Percentiles rank a stretch among this genome's conserved stretches.
Conservation (phyloP, 179 eudicot species). For the Corrigiola litoralis region DNA sequence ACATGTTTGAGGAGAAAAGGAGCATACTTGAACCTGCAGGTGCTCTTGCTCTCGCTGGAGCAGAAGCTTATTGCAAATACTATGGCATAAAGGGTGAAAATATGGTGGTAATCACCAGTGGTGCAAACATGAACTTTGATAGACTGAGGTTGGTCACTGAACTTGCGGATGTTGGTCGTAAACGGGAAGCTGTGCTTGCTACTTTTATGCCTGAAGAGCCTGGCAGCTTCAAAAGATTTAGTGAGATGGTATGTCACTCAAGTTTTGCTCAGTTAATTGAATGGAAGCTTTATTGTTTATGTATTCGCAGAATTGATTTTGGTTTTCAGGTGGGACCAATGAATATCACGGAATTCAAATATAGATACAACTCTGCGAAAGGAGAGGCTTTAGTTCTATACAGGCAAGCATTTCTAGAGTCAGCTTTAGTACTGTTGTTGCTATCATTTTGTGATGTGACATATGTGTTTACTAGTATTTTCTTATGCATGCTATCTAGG, state of each 20-base stretch:
- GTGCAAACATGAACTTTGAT: constrained; percentile 98
- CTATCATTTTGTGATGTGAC: neutral
- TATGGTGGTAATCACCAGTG: constrained; percentile 84
- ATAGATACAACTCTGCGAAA: constrained; percentile 57
- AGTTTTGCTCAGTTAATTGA: neutral
- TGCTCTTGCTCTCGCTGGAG: constrained; percentile 98
- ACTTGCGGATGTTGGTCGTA: constrained; percentile 96
- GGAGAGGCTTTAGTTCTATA: constrained; percentile 71
- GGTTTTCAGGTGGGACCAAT: constrained; percentile 80
- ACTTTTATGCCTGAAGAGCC: constrained; percentile 86
- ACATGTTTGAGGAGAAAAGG: constrained; percentile 99
- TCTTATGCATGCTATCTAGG: no score
- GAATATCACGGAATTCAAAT: constrained; percentile 94
- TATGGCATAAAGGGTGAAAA: constrained; percentile 83
- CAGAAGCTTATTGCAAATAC: constrained; percentile 96
- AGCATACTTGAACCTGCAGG: constrained; percentile 98
- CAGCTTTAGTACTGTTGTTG: neutral
- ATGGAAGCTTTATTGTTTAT: neutral
- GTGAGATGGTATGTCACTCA: constrained; percentile 57
- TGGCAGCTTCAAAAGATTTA: constrained; percentile 77
- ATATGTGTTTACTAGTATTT: neutral
- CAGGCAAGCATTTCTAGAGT: constrained; percentile 44
- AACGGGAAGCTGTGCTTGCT: constrained; percentile 93
- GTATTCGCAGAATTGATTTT: neutral
- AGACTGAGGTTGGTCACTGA: constrained; percentile 89